Conservation (phyloP, 169 alveolate genomes). For the Hepatocystis sp. region DNA sequence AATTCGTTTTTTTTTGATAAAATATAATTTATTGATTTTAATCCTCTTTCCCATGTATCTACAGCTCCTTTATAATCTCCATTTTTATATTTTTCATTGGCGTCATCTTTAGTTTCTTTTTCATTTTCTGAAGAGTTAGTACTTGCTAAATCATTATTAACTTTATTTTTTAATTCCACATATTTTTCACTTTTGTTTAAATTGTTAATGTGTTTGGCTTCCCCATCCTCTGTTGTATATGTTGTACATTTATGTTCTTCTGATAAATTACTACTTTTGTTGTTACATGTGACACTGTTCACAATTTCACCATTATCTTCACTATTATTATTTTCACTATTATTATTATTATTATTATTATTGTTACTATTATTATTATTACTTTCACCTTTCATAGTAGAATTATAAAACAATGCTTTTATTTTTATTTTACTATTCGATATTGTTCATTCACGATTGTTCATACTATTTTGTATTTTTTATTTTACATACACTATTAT, state of each 20-base stretch:
- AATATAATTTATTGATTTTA: slow-evolving; percentile 51
- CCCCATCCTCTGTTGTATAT: not conserved
- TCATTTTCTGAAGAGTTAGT: slow-evolving; percentile 16
- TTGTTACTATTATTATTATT: not conserved
- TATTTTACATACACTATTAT: too few relatives aligned
- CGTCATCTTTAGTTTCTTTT: slow-evolving; percentile 67
- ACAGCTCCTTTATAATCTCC: slow-evolving; percentile 70
- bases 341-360: not conserved
- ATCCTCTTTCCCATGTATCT: slow-evolving; percentile 65
- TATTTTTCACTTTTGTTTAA: not conserved
- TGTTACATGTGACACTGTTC: not conserved
- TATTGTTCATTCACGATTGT: too few relatives aligned
- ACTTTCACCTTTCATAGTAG: too few relatives aligned
- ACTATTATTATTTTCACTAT: too few relatives aligned
- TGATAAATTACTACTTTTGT: slow-evolving; percentile 6
- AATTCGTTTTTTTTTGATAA: slow-evolving; percentile 65
- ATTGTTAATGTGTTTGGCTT: not conserved
- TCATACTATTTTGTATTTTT: too few relatives aligned
- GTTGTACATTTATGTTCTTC: not conserved
- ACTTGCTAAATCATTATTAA: not conserved
- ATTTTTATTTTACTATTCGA: too few relatives aligned
- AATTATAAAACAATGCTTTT: too few relatives aligned
- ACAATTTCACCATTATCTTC: slow-evolving; percentile 2
- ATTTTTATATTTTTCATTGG: slow-evolving; percentile 55
- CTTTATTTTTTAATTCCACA: not conserved